These are phyloP conservation scores for Mangifera indica DNA, from an alignment of 345 rosid genomes.

Conservation along the genomic window DNA sequence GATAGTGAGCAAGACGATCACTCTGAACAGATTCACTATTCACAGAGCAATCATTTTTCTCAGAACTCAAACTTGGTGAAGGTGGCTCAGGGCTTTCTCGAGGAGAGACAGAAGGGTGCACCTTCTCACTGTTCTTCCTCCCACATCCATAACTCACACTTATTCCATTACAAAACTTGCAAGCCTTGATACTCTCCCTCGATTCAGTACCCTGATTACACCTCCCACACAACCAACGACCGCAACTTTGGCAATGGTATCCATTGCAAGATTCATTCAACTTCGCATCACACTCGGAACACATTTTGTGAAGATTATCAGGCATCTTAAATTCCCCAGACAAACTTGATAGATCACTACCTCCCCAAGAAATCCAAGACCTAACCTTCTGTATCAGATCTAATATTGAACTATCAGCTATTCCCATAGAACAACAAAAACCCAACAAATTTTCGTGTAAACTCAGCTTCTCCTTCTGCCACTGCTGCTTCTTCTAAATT, in stretches of 20 bases:
- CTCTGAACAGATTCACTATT: slow-evolving; percentile 31
- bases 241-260: slow-evolving; percentile 64
- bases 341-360: slow-evolving; percentile 47
- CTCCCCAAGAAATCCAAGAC: slow-evolving; percentile 72
- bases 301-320: slow-evolving; percentile 36
- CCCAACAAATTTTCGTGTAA: slow-evolving; percentile 34
- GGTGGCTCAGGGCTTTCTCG: slow-evolving; percentile 68
- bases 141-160: slow-evolving; percentile 35
- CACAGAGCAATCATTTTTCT: slow-evolving; percentile 17
- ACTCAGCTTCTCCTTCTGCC: slow-evolving; percentile 18
- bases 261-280: slow-evolving; percentile 31
- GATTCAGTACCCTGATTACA: slow-evolving; percentile 35
- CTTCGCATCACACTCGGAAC: slow-evolving; percentile 48
- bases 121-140: slow-evolving; percentile 62
- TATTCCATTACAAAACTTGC: slow-evolving; percentile 62
- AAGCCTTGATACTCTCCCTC: slow-evolving; percentile 36
- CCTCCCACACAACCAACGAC: slow-evolving; percentile 52
- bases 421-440: slow-evolving; percentile 59
- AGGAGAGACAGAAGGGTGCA: slow-evolving; percentile 62
- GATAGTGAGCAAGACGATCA: slow-evolving; percentile 43
- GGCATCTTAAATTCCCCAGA: slow-evolving; percentile 48
- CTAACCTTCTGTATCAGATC: slow-evolving; percentile 70
- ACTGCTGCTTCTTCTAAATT: slow-evolving; percentile 22
- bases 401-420: slow-evolving; percentile 63
- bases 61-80: slow-evolving; percentile 41